Base-by-base conservation (phyloP, 169 alveolate genomes). In the Plasmodium blacklocki region DNA sequence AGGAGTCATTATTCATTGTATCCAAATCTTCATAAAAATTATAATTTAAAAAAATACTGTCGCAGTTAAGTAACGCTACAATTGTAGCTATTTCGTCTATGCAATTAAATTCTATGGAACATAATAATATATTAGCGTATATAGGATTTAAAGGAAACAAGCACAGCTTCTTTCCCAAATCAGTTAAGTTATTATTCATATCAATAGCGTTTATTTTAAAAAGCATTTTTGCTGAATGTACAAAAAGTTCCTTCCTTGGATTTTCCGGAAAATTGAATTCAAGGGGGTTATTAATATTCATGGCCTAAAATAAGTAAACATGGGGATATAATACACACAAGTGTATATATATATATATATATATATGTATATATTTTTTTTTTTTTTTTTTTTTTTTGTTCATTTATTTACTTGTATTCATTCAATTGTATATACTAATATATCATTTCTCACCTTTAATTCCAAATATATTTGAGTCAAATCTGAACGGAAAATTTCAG, bases 231-330 rank as follows among this genome's bases (percentile, higher is more conserved):
- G 91, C 91, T 59, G 91, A 67, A 47, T 97, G 90, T 14, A 98
- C 88, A 91, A 97, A 92, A 88, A 97, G 96, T 67, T 98, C 96
- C 54, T 98, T 92, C 93, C 97, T 97, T 11, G 99, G 99, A 52
- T 98, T 99, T 43, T 98, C 93, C 11, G 99, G 99, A 83, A 98
- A 97, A 88, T 98, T 98, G 59, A 83, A 83, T 18, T 71, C 49
- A 6, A 83, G 85, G 18, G 91, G 91, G 43, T 83, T 83, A 7
- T 60, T 32, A n/a, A 83, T 63, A 39, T 70, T 91, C 93, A 66
- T 68, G 18, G 93, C 92, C 94, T 73, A 58, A 45, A 19, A 14
- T 7, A 19, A 83, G 47, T 21, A 26, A 21, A 2, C 29, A 58
- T 11, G 67, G 9, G 47, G 2, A 52, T 4, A 66, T 14, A 6